phyloP scores from a whole-genome alignment of 2,329 filamentous ascomycete species.

The Pseudogymnoascus sp. region DNA sequence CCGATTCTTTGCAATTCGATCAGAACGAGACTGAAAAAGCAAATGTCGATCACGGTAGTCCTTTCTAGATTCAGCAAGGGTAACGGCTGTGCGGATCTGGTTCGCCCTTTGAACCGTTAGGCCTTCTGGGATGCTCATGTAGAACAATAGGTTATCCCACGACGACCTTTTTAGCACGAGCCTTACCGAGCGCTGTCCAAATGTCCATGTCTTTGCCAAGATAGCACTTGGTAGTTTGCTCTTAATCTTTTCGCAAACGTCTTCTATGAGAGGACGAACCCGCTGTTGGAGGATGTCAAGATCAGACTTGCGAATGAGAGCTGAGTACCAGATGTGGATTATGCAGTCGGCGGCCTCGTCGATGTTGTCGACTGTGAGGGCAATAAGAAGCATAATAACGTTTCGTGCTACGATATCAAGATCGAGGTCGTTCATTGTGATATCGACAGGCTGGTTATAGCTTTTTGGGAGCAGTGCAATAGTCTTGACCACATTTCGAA shows the following conservation, averaged over 20 bases:
- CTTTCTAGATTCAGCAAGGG: constrained; percentile 22
- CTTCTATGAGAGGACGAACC: constrained; percentile 24
- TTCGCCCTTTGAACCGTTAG: constrained; percentile 22
- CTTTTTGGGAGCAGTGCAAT: constrained; percentile 28
- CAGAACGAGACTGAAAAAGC: constrained; percentile 19
- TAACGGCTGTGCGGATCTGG: constrained; percentile 23
- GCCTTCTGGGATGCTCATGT: constrained; percentile 23
- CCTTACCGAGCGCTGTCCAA: constrained; percentile 11
- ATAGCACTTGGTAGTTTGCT: constrained; percentile 18
- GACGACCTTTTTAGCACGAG: constrained; percentile 26
- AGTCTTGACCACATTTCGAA: constrained; percentile 37
- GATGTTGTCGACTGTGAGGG: constrained; percentile 14
- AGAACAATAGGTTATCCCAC: constrained; percentile 27
- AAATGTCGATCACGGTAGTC: constrained; percentile 31
- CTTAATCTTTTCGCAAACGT: constrained; percentile 29
- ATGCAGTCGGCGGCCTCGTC: background rate
- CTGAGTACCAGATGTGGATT: constrained; percentile 41
- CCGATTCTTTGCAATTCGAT: constrained; percentile 24
- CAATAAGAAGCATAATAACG: constrained; percentile 33
- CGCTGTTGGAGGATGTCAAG: constrained; percentile 7
- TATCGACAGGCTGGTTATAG: constrained; percentile 22
- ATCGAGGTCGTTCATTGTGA: constrained; percentile 35
- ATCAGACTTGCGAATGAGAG: constrained; percentile 14
- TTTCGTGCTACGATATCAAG: constrained; percentile 34
- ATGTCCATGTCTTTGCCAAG: constrained; percentile 11